phyloP scores from a whole-genome alignment of 192 early-diverging fungal species.

The Backusella mclennaniae region DNA sequence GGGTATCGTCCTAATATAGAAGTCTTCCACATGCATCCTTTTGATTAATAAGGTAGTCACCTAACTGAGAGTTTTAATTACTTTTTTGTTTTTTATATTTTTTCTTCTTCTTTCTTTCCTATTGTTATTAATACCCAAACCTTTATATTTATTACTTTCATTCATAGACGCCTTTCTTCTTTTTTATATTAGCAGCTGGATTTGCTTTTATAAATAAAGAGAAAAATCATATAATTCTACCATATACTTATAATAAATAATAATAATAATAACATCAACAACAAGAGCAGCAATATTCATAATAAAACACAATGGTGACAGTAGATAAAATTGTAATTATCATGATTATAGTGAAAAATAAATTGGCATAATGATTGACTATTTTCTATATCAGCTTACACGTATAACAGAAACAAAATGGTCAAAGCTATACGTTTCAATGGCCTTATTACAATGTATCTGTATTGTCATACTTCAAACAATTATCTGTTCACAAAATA shows the following conservation, averaged over 20 bases:
- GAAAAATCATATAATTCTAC: background rate
- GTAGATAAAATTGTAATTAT: constrained; percentile 26
- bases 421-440: constrained; percentile 33
- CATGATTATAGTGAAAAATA: background rate
- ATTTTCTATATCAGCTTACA: constrained; percentile 20
- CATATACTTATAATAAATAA: background rate
- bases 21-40: background rate
- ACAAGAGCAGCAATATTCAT: background rate
- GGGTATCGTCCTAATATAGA: background rate
- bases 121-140: background rate
- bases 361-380: background rate
- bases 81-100: background rate
- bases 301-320: constrained; percentile 19
- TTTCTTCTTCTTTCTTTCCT: background rate
- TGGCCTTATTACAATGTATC: constrained; percentile 32
- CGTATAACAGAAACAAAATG: constrained; percentile 38
- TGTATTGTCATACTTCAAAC: constrained; percentile 32
- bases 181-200: background rate
- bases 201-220: background rate
- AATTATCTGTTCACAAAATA: constrained; percentile 32
- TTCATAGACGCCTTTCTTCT: background rate
- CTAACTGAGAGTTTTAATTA: background rate
- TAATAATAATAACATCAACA: background rate
- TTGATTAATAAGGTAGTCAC: background rate
- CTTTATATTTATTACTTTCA: background rate